Evolutionary conservation across 179 eudicot genomes (phyloP).

Genomic region (Carnegiea gigantea): DNA sequence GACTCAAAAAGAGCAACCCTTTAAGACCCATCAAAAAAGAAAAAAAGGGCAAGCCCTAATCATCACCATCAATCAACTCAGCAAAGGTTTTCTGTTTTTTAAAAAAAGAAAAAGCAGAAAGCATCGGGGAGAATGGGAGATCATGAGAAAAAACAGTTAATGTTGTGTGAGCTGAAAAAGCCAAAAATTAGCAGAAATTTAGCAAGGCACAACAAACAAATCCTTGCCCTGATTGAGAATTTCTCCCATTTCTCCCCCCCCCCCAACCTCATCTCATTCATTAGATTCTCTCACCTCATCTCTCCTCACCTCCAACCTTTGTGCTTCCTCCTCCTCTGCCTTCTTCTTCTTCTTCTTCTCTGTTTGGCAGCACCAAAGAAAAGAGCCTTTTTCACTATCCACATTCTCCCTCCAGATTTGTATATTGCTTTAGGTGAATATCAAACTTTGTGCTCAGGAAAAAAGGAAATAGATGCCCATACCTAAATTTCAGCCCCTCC

Average conservation of each 20-base stretch:
- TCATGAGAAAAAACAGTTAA: neutral
- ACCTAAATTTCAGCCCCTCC: neutral
- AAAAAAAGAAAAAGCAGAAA: neutral
- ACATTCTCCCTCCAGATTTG: neutral
- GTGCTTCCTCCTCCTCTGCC: neutral
- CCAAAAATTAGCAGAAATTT: slow-evolving; percentile 1
- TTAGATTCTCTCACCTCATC: neutral
- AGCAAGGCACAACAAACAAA: neutral
- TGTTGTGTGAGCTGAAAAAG: neutral
- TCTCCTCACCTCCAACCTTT: neutral
- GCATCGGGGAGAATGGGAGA: neutral
- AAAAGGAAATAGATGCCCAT: neutral
- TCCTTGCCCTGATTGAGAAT: neutral
- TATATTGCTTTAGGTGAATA: neutral
- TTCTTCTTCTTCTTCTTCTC: neutral
- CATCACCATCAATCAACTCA: neutral
- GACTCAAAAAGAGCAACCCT: neutral
- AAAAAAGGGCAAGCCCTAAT: neutral
- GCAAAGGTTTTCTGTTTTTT: neutral
- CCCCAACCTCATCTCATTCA: neutral
- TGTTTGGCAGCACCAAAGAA: neutral
- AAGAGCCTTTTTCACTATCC: neutral
- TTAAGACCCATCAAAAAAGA: too few relatives aligned
- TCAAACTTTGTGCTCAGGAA: neutral
- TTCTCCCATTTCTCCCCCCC: neutral